Base-by-base conservation (phyloP, 192 early-diverging fungal genomes). In the Diversispora eburnea region DNA sequence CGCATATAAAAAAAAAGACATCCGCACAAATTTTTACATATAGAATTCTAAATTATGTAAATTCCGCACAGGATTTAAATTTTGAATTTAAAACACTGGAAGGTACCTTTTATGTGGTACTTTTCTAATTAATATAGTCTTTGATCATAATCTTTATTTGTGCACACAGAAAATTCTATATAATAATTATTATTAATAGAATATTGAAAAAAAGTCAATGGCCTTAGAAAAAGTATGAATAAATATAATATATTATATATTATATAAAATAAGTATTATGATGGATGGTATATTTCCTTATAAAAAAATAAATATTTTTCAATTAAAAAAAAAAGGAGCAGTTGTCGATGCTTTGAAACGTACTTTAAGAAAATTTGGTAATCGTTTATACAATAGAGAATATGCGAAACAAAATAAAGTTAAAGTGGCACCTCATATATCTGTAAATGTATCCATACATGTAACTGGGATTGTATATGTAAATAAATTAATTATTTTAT, bases 341-440 rank as follows among this genome's bases (percentile, higher is more conserved):
- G 82, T 84, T 0, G 98, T 95, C 0, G 97, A 99, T 79, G 95
- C 81, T 0, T 70, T 93, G 12, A 99, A 97, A 79, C 84, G 95
- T n/a, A 88, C 94, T 6, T 78, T 98, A 75, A 86, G 90, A 3
- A 79, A 82, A 56, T 97, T 97, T 79, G 92, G 95, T 12, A 91
- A 93, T 75, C 93, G 94, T 73, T 78, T 94, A 5, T 93, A 95
- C 79, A 90, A 94, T 76, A 96, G 94, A 80, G 82, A 90, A 52
- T 93, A 79, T 46, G n/a, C 12, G 25, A 19, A 70, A 39, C 25
- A 70, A 39, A 4, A 0, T 8, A 48, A 45, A 48, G 43, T 67
- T 13, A 67, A 67, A 49, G 65, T 45, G 12, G 20, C 65, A 9
- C 15, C 42, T 33, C 25, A 33, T 33, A 2, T 33, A 33, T 33